These are phyloP conservation scores for Cladochytrium tenue DNA, from an alignment of 371 early-diverging fungal genomes.

Conservation along the genomic window DNA sequence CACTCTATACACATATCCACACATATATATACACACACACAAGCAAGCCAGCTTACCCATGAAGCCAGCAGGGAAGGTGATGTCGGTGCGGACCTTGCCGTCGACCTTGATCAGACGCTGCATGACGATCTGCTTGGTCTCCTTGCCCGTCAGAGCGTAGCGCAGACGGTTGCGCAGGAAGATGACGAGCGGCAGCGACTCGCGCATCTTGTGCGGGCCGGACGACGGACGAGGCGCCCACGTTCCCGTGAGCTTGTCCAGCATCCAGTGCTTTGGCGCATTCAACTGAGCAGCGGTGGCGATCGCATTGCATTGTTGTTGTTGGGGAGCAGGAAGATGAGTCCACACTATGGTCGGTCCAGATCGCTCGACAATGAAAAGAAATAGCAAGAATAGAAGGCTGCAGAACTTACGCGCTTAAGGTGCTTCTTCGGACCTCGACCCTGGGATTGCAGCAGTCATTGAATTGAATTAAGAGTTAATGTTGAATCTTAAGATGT, in stretches of 20 bases:
- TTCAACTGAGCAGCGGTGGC: slow-evolving; percentile 58
- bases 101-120: slow-evolving; percentile 99
- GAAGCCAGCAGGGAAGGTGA: slow-evolving; percentile 98
- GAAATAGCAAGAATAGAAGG: too few species aligned
- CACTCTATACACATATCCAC: neutral
- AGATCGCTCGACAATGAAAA: too few species aligned
- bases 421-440: slow-evolving; percentile 98
- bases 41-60: slow-evolving; percentile 69
- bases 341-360: too few species aligned
- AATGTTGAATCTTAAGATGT: too few species aligned
- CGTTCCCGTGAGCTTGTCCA: slow-evolving; percentile 98
- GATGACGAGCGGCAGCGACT: slow-evolving; percentile 97
- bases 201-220: slow-evolving; percentile 99
- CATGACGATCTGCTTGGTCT: slow-evolving; percentile 95
- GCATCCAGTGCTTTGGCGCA: slow-evolving; percentile 99
- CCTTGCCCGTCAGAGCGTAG: slow-evolving; percentile 98
- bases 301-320: neutral
- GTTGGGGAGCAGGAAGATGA: too few species aligned
- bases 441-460: neutral
- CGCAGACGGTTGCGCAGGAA: slow-evolving; percentile 98
- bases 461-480: neutral
- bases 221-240: slow-evolving; percentile 97
- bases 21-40: slow-evolving; percentile 12
- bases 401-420: slow-evolving; percentile 78
- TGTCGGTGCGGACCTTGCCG: slow-evolving; percentile 97